Evolutionary conservation across 164 flowering plant genomes (phyloP).

Genomic region (Akebia trifoliata): DNA sequence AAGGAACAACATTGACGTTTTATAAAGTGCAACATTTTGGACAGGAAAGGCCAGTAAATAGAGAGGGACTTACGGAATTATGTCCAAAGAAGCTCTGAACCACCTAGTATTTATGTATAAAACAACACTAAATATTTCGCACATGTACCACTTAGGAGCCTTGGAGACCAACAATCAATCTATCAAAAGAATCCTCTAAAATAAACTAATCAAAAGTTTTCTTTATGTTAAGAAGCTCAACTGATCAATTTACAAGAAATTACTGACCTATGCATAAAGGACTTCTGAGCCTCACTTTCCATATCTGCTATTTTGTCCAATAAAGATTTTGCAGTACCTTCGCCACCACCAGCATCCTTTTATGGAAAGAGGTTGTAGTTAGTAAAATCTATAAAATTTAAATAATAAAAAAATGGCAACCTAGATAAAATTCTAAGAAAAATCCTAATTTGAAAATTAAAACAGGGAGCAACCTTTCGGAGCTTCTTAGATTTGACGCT

Average conservation of each 20-base stretch:
- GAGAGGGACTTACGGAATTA: neutral
- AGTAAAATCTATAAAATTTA: constrained; percentile 3
- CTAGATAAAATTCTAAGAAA: neutral
- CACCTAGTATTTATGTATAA: neutral
- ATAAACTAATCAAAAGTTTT: neutral
- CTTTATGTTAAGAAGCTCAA: neutral
- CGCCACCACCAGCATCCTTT: constrained; percentile 76
- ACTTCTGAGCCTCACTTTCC: constrained; percentile 95
- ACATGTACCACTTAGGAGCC: no score
- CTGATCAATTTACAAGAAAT: neutral
- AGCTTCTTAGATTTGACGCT: constrained; percentile 31
- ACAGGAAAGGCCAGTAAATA: neutral
- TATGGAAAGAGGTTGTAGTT: constrained; percentile 5
- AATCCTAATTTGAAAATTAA: neutral
- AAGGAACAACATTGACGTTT: no score
- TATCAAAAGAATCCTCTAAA: no score
- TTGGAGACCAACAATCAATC: no score
- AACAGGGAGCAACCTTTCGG: constrained; percentile 44
- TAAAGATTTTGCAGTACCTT: constrained; percentile 81
- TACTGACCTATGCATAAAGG: constrained; percentile 94
- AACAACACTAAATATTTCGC: neutral
- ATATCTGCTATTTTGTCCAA: constrained; percentile 66
- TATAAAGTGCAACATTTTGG: neutral
- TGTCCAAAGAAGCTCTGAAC: neutral
- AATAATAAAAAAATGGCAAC: neutral